phyloP scores from a whole-genome alignment of 441 rosid species.

The Flueggea neowawraea region DNA sequence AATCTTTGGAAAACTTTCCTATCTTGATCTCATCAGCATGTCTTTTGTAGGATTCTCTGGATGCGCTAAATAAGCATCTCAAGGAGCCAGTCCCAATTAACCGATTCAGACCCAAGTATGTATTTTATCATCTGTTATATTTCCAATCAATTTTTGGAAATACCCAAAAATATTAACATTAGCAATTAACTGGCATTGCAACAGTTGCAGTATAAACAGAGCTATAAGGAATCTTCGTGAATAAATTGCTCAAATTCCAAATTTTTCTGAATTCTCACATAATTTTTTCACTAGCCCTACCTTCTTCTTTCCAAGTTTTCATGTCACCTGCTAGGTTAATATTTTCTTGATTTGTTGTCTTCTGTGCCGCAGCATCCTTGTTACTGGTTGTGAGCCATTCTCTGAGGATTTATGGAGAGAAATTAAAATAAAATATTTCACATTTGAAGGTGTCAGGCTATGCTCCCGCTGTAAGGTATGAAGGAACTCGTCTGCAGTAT shows the following conservation, averaged over 20 bases:
- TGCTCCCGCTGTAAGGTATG: slow-evolving; percentile 45
- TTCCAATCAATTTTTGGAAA: neutral
- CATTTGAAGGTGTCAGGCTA: slow-evolving; percentile 61
- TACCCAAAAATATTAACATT: too few species aligned
- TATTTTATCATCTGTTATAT: slow-evolving; percentile 3
- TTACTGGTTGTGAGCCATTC: slow-evolving; percentile 77
- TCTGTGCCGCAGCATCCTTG: slow-evolving; percentile 55
- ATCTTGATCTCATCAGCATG: slow-evolving; percentile 4
- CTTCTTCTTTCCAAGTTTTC: neutral
- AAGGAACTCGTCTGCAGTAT: neutral
- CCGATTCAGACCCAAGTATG: slow-evolving; percentile 91
- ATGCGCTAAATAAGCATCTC: slow-evolving; percentile 62
- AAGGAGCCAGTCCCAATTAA: slow-evolving; percentile 73
- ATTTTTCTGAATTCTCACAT: neutral
- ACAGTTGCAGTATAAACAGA: neutral
- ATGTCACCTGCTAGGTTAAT: neutral
- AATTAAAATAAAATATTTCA: slow-evolving; percentile 43
- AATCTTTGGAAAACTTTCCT: neutral
- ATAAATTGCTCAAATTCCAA: neutral
- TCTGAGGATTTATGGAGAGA: slow-evolving; percentile 84
- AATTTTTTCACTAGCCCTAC: neutral
- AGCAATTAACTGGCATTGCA: neutral
- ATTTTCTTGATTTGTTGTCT: slow-evolving; percentile 10
- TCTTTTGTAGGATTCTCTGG: slow-evolving; percentile 73
- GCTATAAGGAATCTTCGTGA: neutral